A percentile compares a stretch with the other conserved stretches of the same genome.
Conservation (phyloP, 148 eudicot species). For the Vaccinium macrocarpon region DNA sequence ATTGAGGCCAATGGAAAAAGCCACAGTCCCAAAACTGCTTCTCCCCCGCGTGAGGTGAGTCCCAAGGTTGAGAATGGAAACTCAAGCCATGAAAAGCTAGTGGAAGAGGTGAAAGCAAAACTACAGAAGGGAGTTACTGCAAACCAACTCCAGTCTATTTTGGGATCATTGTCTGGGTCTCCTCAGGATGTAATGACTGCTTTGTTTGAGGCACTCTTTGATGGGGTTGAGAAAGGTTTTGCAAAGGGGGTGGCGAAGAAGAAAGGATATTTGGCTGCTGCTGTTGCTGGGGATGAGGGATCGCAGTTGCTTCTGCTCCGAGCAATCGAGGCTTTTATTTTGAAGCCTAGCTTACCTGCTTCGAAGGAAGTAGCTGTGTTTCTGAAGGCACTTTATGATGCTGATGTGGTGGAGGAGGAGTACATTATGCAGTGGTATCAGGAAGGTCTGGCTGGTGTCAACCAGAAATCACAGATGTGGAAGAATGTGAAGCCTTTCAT, state of each 20-base stretch:
- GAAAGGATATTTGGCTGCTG: constrained; percentile 48
- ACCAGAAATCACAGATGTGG: constrained; percentile 53
- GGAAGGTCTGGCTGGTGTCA: constrained; percentile 46
- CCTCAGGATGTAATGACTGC: constrained; percentile 51
- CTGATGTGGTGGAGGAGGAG: constrained; percentile 69
- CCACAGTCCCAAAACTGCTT: not conserved
- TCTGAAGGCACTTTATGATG: constrained; percentile 63
- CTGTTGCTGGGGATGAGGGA: constrained; percentile 44
- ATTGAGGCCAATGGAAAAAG: constrained; percentile 20
- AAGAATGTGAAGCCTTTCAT: constrained; percentile 73
- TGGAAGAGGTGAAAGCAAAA: constrained; percentile 41
- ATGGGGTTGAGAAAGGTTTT: constrained; percentile 51
- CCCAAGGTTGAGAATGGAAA: constrained; percentile 25
- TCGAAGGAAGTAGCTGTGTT: constrained; percentile 71
- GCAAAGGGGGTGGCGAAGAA: constrained; percentile 50
- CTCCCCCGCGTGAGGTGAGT: constrained; percentile 25
- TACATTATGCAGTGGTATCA: constrained; percentile 55
- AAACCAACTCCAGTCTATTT: constrained; percentile 39
- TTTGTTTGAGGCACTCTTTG: constrained; percentile 54
- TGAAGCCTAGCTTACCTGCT: constrained; percentile 50
- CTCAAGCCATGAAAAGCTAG: constrained; percentile 26
- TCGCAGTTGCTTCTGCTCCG: constrained; percentile 51
- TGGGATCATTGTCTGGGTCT: constrained; percentile 48
- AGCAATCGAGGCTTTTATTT: constrained; percentile 59
- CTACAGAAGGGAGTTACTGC: constrained; percentile 45